A percentile compares a stretch with the other conserved stretches of the same genome.
These are phyloP conservation scores for Boletus eberwhitei DNA, from an alignment of 768 basidiomycete species.

Conservation along the genomic window DNA sequence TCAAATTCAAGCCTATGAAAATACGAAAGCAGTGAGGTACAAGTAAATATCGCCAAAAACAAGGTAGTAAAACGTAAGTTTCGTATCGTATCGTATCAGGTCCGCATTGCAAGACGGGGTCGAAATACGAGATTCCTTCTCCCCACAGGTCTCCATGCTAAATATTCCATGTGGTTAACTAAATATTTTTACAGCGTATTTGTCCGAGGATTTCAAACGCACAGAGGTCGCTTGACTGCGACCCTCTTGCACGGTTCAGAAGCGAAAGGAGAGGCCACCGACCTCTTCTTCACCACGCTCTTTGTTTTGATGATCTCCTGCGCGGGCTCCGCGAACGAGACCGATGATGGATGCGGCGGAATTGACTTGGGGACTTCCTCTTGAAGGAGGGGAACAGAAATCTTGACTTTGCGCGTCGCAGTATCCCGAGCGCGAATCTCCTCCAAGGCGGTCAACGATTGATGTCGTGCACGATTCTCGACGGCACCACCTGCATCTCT, in stretches of 20 bases:
- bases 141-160: background rate
- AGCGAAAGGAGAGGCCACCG: constrained; percentile 4
- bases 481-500: background rate
- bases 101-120: background rate
- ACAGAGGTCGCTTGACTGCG: constrained; percentile 18
- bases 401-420: constrained; percentile 15
- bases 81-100: background rate
- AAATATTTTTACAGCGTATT: background rate
- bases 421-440: constrained; percentile 7
- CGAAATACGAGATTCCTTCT: background rate
- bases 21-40: background rate
- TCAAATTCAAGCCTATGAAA: background rate
- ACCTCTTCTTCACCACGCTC: constrained; percentile 2
- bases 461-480: constrained; percentile 21
- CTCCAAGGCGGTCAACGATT: constrained; percentile 22
- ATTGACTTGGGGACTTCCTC: background rate
- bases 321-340: background rate
- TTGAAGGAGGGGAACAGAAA: constrained; percentile 15
- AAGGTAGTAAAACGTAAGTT: background rate
- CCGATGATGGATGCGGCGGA: background rate
- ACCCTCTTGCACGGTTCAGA: constrained; percentile 7
- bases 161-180: background rate
- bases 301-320: background rate
- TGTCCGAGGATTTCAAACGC: constrained; percentile 4
- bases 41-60: background rate